phyloP scores from a whole-genome alignment of 176 grass and related monocot genomes.

The Cenchrus americanus region DNA sequence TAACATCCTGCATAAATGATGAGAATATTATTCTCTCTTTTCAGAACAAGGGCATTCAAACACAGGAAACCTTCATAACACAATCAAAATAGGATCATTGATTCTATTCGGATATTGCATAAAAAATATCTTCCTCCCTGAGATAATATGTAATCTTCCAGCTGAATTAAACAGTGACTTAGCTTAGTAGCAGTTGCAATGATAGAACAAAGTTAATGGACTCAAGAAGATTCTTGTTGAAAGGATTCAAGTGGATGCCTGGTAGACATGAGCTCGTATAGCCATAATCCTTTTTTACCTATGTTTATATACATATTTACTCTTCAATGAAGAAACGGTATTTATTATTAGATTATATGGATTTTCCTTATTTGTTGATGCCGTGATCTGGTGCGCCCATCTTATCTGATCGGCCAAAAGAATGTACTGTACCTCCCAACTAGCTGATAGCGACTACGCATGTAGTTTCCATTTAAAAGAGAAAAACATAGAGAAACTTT shows the following conservation, averaged over 20 bases:
- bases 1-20: conserved; percentile 73
- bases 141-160: not conserved
- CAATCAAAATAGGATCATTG: not conserved
- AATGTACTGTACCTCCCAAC: not conserved
- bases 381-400: not conserved
- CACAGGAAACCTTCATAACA: not conserved
- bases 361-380: conserved; percentile 1
- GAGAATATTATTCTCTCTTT: conserved; percentile 21
- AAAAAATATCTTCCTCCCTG: not conserved
- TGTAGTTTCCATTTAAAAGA: not conserved
- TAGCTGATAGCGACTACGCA: not conserved
- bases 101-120: not conserved
- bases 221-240: conserved; percentile 8
- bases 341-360: not conserved
- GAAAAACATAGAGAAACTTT: not conserved
- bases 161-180: not conserved
- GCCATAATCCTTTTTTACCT: not conserved
- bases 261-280: not conserved
- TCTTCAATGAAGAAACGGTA: not conserved
- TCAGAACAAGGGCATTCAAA: not conserved
- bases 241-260: not conserved
- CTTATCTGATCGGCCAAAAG: not conserved
- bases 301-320: conserved; percentile 4
- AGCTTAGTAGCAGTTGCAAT: not conserved
- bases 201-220: conserved; percentile 13